Conservation (phyloP, 139 green algal species). For the Trebouxia sp. region DNA sequence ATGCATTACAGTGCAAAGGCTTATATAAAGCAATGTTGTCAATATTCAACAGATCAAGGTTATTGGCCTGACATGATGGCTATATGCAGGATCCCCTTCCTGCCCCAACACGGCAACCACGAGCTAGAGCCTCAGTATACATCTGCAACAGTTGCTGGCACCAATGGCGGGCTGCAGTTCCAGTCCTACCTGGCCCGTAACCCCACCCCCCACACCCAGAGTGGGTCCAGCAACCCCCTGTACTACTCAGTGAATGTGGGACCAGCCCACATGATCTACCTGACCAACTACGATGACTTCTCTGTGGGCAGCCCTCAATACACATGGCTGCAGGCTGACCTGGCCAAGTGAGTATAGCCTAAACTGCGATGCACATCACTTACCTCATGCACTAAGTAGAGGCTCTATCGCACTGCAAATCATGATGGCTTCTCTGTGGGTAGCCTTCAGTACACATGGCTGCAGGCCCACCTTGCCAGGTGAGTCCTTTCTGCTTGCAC, state of each 20-base stretch:
- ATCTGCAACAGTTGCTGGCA: background rate
- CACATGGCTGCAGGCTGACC: slow-evolving; percentile 34
- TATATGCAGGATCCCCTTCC: background rate
- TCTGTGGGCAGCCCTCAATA: slow-evolving; percentile 24
- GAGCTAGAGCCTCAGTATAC: slow-evolving; percentile 29
- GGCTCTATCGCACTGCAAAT: too few relatives aligned
- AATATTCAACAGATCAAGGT: too few relatives aligned
- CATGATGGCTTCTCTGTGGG: too few relatives aligned
- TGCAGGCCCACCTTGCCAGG: too few relatives aligned
- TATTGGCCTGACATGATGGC: too few relatives aligned
- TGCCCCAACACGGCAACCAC: slow-evolving; percentile 27
- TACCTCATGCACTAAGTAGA: slow-evolving; percentile 25
- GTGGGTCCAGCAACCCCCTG: slow-evolving; percentile 17
- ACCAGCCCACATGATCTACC: slow-evolving; percentile 28
- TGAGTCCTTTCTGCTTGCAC: background rate
- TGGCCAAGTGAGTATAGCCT: too few relatives aligned
- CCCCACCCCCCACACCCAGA: slow-evolving; percentile 21
- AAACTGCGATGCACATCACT: too few relatives aligned
- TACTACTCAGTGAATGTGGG: slow-evolving; percentile 35
- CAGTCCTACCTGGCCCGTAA: slow-evolving; percentile 14
- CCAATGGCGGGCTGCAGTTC: background rate
- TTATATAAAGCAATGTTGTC: too few relatives aligned
- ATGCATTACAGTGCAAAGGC: too few relatives aligned
- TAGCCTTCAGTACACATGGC: too few relatives aligned
- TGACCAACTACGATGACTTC: slow-evolving; percentile 33